Evolutionary conservation across 2,329 filamentous ascomycete genomes (phyloP).

Genomic region (Diaporthe batatas): DNA sequence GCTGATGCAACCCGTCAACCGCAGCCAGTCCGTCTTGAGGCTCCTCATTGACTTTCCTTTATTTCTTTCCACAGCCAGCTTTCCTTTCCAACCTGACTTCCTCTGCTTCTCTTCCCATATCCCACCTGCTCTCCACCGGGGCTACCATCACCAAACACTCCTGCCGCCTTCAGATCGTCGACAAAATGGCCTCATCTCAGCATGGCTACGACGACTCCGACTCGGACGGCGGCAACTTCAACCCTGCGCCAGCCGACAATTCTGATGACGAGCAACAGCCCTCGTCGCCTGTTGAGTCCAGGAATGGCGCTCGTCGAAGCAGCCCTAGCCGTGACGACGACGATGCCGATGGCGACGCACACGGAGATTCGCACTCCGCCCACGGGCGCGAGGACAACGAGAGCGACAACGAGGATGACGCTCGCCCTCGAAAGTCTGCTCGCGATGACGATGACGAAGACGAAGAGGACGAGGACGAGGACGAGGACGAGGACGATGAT

Average conservation of each 20-base stretch:
- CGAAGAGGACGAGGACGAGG: slow-evolving; percentile 52
- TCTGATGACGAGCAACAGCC: slow-evolving; percentile 75
- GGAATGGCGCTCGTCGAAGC: slow-evolving; percentile 45
- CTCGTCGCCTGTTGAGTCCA: slow-evolving; percentile 43
- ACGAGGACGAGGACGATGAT: slow-evolving; percentile 48
- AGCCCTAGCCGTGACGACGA: slow-evolving; percentile 46
- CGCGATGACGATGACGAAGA: slow-evolving; percentile 51
- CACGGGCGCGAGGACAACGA: slow-evolving; percentile 43
- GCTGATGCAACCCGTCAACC: slow-evolving; percentile 34
- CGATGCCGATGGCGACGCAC: slow-evolving; percentile 45
- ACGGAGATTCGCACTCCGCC: slow-evolving; percentile 42
- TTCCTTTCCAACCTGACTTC: slow-evolving; percentile 6
- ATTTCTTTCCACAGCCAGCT: slow-evolving; percentile 16
- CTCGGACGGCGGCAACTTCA: slow-evolving; percentile 90
- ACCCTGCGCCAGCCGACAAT: slow-evolving; percentile 79
- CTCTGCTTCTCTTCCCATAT: neutral
- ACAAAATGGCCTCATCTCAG: slow-evolving; percentile 59
- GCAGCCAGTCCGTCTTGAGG: slow-evolving; percentile 21
- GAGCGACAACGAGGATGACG: slow-evolving; percentile 60
- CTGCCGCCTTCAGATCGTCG: neutral
- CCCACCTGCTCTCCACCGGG: neutral
- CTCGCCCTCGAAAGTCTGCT: slow-evolving; percentile 49
- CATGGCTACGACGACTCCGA: slow-evolving; percentile 71
- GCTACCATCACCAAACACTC: neutral
- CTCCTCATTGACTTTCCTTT: slow-evolving; percentile 37